A percentile compares a stretch with the other conserved stretches of the same genome.
These are phyloP conservation scores for Fragosphaeria purpurea DNA, from an alignment of 2,329 filamentous ascomycete genomes.

Conservation along the genomic window DNA sequence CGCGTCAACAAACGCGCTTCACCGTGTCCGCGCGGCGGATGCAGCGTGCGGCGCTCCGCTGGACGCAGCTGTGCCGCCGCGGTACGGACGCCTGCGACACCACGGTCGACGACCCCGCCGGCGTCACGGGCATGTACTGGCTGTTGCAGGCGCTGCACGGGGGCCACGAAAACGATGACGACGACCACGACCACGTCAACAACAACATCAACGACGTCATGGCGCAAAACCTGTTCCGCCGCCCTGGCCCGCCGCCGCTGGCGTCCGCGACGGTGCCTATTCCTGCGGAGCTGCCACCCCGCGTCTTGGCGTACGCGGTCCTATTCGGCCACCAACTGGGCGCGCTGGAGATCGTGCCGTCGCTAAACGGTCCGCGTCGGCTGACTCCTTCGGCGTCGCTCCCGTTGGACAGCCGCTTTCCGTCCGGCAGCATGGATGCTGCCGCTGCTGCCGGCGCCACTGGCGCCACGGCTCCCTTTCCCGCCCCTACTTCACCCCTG, in stretches of 20 bases:
- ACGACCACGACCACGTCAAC: not conserved
- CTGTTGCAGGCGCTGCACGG: slow-evolving; percentile 11
- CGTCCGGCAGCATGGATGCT: not conserved
- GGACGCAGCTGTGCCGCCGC: slow-evolving; percentile 5
- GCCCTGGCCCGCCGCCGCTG: not conserved
- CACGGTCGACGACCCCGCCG: slow-evolving; percentile 6
- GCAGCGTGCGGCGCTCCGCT: slow-evolving; percentile 1
- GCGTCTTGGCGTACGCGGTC: slow-evolving; percentile 8
- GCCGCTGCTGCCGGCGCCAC: not conserved
- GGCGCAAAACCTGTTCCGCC: not conserved
- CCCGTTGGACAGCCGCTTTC: not conserved
- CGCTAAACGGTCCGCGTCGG: not conserved
- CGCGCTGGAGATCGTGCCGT: not conserved
- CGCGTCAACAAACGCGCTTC: slow-evolving; percentile 23
- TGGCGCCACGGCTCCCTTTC: too few relatives aligned
- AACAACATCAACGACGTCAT: not conserved
- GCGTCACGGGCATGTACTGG: slow-evolving; percentile 11
- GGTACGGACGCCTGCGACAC: slow-evolving; percentile 4
- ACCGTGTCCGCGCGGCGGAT: slow-evolving; percentile 22
- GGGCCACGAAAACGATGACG: not conserved
- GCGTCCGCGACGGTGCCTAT: not conserved
- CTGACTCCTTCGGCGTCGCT: not conserved
- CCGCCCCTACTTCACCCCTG: too few relatives aligned
- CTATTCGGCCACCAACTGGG: slow-evolving; percentile 10
- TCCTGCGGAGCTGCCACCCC: slow-evolving; percentile 7